Evolutionary conservation across 192 early-diverging fungal genomes (phyloP), one percentile per base, ranked within the genome.

Genomic region (Entomortierella chlamydospora): DNA sequence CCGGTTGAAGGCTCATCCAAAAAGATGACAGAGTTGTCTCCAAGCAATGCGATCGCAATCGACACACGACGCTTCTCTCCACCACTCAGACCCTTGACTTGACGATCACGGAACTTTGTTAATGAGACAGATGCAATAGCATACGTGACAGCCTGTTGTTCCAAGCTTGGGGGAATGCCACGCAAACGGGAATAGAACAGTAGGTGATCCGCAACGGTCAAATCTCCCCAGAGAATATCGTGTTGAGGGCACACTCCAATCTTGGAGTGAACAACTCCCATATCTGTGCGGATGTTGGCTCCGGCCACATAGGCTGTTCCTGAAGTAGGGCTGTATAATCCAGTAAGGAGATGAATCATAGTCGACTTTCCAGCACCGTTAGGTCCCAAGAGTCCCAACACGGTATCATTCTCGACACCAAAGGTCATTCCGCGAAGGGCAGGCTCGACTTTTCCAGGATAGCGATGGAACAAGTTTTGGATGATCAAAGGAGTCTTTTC

Each of bases 321-420:
- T 22, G 74, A 66, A 8, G 65, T 64, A 2, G 64, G 83, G 3
- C 52, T 56, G 43, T 73, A 77, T 18, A 81, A 23, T 10, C 66
- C 65, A 1, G 83, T 70, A 53, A 84, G 23, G 1, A 74, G 64
- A 52, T 69, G 68, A 57, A 84, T 77, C 63, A 76, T 39, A 12
- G 89, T 93, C 13, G 90, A 89, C 56, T 93, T 93, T n/a, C 90
- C 92, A 18, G 89, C 88, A 43, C 91, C 92, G 70, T 93, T 92
- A 45, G 89, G 88, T 18, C 90, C 88, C 17, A 93, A 70, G 34
- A 93, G 76, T 12, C 91, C 91, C 78, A 92, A 89, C 15, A 89
- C 81, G 4, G 82, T 79, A 29, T 82, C 83, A 43, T 80, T 60
- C 74, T 91, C 87, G 18, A 90, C 86, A 45, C 85, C 89, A 81